These are phyloP conservation scores for Pseudoneurospora amorphoporcata DNA, from an alignment of 495 filamentous ascomycete species.

Conservation along the genomic window DNA sequence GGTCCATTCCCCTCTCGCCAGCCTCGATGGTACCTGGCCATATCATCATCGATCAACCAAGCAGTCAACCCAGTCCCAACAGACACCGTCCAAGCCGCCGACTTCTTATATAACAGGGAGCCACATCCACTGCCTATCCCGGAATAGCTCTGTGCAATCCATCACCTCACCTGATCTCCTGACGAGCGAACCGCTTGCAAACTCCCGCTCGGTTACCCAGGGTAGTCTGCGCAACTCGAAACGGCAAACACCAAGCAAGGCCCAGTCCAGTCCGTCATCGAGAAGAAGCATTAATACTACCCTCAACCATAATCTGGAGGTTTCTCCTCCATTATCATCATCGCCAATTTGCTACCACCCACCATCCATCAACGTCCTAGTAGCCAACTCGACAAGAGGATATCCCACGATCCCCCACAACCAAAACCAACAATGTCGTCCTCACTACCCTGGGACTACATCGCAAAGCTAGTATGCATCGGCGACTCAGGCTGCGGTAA, in stretches of 20 bases:
- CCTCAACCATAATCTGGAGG: neutral
- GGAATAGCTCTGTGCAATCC: neutral
- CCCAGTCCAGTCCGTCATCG: neutral
- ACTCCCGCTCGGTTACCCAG: neutral
- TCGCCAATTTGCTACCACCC: neutral
- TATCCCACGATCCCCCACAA: neutral
- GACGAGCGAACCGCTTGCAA: neutral
- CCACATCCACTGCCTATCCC: neutral
- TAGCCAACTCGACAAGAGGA: neutral
- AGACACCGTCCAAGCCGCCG: neutral
- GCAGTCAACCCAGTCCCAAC: neutral
- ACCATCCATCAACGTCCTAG: neutral
- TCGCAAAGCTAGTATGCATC: slow-evolving; percentile 95
- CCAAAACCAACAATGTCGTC: slow-evolving; percentile 24
- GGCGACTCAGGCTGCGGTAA: slow-evolving; percentile 93
- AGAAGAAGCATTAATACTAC: neutral
- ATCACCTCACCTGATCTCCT: neutral
- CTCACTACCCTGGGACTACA: slow-evolving; percentile 82
- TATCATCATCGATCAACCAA: neutral
- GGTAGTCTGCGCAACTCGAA: neutral
- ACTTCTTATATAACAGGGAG: neutral
- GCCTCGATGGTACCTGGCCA: neutral
- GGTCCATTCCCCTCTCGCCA: neutral
- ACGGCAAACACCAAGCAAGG: neutral
- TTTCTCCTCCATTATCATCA: neutral